Evolutionary conservation across 352 stramenopile species (phyloP), one percentile per base, ranked within the genome.

Genomic region (Lagenidium sp.): DNA sequence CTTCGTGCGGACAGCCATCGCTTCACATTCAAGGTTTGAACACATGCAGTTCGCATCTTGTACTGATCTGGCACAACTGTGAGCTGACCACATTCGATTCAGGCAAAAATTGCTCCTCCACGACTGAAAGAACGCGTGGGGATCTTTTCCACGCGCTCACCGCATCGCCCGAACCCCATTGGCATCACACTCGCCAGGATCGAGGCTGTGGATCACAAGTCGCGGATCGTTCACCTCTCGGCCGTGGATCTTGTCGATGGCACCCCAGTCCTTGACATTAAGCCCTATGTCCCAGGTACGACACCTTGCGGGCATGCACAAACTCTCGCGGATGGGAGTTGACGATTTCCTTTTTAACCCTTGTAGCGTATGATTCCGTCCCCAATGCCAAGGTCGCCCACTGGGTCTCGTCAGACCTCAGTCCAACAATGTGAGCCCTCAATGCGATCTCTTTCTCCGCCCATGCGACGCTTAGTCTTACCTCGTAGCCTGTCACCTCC

Each of bases 261-360:
- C 39, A 99, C 96, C 2, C 96, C 96, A 6, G 81, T 99, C 11
- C 58, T 99, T 3, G 96, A 99, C 53, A 95, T 99, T 43, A 99
- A 99, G 61, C 96, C 96, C 4, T 99, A 98, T 54, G 92, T 99
- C 28, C 61, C 79, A 58, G 68, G 75, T 87, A 57, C 45, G 50
- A 32, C 4, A 4, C 5, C 18, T 2, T 6, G 10, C 4, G 28
- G 4, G 11, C 11, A 46, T 47, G 18, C 15, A n/a, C n/a, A n/a
- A n/a, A n/a, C n/a, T n/a, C n/a, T n/a, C n/a, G n/a, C n/a, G n/a
- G n/a, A n/a, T n/a, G n/a, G n/a, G n/a, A n/a, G n/a, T n/a, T n/a
- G n/a, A n/a, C n/a, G n/a, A n/a, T n/a, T n/a, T n/a, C n/a, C n/a
- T n/a, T n/a, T n/a, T n/a, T n/a, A n/a, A n/a, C n/a, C n/a, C n/a